A percentile compares a stretch with the other conserved stretches of the same genome.
phyloP scores from a whole-genome alignment of 164 flowering plant species.

The Annona cherimola region DNA sequence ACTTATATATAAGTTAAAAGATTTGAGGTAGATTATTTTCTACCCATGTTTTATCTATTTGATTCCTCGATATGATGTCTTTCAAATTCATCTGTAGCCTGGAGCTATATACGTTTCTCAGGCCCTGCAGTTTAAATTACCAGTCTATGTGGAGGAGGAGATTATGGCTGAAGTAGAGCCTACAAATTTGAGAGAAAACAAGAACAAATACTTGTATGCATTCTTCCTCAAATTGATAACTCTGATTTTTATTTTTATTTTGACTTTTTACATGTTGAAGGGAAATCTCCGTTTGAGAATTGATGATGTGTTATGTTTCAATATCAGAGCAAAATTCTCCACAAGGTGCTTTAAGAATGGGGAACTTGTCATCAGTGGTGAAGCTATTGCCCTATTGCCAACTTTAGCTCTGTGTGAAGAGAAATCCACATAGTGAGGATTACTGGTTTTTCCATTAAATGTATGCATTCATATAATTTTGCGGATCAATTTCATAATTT shows the following conservation, averaged over 20 bases:
- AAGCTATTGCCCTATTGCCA: slow-evolving; percentile 69
- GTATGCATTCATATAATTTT: too few species aligned
- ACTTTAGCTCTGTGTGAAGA: slow-evolving; percentile 27
- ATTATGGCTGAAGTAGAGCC: slow-evolving; percentile 55
- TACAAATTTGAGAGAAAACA: slow-evolving; percentile 39
- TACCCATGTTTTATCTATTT: too few species aligned
- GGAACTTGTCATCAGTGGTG: slow-evolving; percentile 68
- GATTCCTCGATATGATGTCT: too few species aligned
- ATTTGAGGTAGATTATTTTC: too few species aligned
- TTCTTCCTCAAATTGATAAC: not conserved
- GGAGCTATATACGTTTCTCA: slow-evolving; percentile 85
- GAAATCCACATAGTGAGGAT: too few species aligned
- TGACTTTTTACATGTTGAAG: not conserved
- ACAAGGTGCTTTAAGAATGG: slow-evolving; percentile 68
- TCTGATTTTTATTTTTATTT: slow-evolving; percentile 5
- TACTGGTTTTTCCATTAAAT: too few species aligned
- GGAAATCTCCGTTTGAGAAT: not conserved
- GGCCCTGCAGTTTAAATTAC: slow-evolving; percentile 58
- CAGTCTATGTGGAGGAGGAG: slow-evolving; percentile 67
- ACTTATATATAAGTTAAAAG: too few species aligned
- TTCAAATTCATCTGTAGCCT: slow-evolving; percentile 50
- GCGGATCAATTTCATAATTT: too few species aligned
- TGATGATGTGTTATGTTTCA: too few species aligned
- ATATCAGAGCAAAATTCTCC: slow-evolving; percentile 59
- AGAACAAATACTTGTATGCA: slow-evolving; percentile 54